Base-by-base conservation (phyloP, 305 asterid species). In the Rubia peregrina region DNA sequence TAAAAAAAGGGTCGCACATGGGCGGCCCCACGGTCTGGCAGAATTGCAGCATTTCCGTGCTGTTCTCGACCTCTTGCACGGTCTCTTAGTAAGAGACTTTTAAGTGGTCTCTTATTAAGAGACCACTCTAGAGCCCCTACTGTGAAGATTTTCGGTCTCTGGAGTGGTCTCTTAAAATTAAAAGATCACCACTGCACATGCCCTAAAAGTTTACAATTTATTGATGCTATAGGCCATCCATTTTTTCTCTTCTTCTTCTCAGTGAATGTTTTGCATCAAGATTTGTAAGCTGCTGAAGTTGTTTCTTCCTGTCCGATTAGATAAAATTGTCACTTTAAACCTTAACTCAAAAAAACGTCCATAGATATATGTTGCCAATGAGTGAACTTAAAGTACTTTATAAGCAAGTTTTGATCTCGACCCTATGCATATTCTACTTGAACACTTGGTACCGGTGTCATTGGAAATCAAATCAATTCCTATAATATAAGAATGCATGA, bases 221-320 rank as follows among this genome's bases (percentile, higher is more conserved):
- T 0, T 21, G 38, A 59, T 65, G 71, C 65, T 73, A 33, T 41
- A 13, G 14, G 9, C 51, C 55, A n/a, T n/a, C n/a, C n/a, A n/a
- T n/a, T n/a, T n/a, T n/a, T 44, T 36, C 24, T n/a, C n/a, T 9
- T 14, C 14, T 22, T 70, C 42, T 60, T 40, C 43, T 44, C 60
- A 60, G 57, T 73, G 61, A 71, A 65, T 43, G 64, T 49, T 67
- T 42, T 80, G 73, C 14, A 9, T 68, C 41, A 19, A n/a, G 1
- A 38, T 36, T 41, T 24, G 59, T 9, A 68, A 2, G 44, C 6
- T 11, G n/a, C 36, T 49, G 63, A 43, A 59, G 38, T 49, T 70
- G 59, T 71, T n/a, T 24, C 11, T 19, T 26, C 17, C 17, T 40
- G 2, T 56, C 33, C 14, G 1, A 44, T 49, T 13, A 13, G 12